Evolutionary conservation across 352 stramenopile genomes (phyloP).

Genomic region (Pythium angustatum): DNA sequence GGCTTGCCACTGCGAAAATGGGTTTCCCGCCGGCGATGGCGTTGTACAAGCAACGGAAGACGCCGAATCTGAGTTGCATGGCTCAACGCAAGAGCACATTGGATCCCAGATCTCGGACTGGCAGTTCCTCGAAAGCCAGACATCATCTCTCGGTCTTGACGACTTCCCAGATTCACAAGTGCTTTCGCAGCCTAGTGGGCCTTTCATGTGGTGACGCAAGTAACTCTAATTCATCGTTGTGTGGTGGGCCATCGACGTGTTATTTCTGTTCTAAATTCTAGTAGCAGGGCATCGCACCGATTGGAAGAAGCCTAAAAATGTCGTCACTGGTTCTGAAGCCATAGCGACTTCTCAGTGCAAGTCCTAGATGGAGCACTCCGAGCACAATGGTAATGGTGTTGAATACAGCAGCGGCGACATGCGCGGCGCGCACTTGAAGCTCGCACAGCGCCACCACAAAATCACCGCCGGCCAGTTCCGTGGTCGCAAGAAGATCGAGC

Average conservation of each 20-base stretch:
- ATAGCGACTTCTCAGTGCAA: background rate
- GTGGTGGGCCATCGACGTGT: no score
- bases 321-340: background rate
- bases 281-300: no score
- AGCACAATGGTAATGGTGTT: background rate
- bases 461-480: slow-evolving; percentile 57
- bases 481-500: slow-evolving; percentile 41
- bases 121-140: slow-evolving; percentile 40
- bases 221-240: slow-evolving; percentile 1
- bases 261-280: no score
- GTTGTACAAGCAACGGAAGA: background rate
- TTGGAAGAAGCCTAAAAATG: background rate
- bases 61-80: background rate
- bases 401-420: slow-evolving; percentile 39
- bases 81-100: slow-evolving; percentile 9
- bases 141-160: slow-evolving; percentile 35
- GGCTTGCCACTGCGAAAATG: background rate
- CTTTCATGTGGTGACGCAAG: slow-evolving; percentile 18
- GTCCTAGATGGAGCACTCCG: slow-evolving; percentile 1
- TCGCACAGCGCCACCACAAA: slow-evolving; percentile 68
- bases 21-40: background rate
- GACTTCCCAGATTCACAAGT: slow-evolving; percentile 55
- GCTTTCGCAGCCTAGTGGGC: slow-evolving; percentile 50
- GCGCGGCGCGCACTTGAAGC: slow-evolving; percentile 58
- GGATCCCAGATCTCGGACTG: slow-evolving; percentile 29